Evolutionary conservation across 2,329 filamentous ascomycete genomes (phyloP), one percentile per base, ranked within the genome.

Genomic region (Aotearoamyces nothofagi): DNA sequence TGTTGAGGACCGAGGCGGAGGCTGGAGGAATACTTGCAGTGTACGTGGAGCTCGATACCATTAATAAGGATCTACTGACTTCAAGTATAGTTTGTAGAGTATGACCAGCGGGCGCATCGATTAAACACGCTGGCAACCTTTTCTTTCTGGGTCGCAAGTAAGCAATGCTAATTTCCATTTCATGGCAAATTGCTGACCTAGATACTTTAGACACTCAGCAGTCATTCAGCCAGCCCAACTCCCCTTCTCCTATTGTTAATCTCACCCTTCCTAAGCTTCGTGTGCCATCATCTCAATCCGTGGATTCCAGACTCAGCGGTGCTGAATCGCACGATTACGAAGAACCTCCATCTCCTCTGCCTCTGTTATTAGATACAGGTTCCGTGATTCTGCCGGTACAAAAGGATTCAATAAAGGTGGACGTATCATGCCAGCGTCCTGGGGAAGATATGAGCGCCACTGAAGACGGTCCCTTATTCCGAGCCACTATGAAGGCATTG

Each of bases 21-120:
- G 90, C 24, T 98, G 90, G 87, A 80, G 83, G 47, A 96, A 92
- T 49, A 80, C 78, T 43, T 96, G 90, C 63, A 94, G 83, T 51
- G 78, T 83, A 61, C 37, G 68, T 56, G 31, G 5, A 19, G 24
- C 22, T 9, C 16, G 22, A n/a, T 12, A 13, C 22, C 17, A 22
- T 19, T 11, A 16, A 13, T 24, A 15, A 17, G 22, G 17, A 27
- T 12, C 37, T 30, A 31, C 44, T 47, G 35, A 45, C 27, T 30
- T 3, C 14, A n/a, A 7, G 14, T 30, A 22, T 42, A 83, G 78
- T 94, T 98, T 55, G 78, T 96, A 42, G 90, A 98, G 54, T 98
- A 98, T 49, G 86, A 98, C 54, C 79, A 90, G 48, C 73, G 87
- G 41, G 83, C 84, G 17, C 90, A 98, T 55, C 72, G 78, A 38